phyloP scores from a whole-genome alignment of 1,284 basidiomycete species.

The Phylloboletellus chloephorus region DNA sequence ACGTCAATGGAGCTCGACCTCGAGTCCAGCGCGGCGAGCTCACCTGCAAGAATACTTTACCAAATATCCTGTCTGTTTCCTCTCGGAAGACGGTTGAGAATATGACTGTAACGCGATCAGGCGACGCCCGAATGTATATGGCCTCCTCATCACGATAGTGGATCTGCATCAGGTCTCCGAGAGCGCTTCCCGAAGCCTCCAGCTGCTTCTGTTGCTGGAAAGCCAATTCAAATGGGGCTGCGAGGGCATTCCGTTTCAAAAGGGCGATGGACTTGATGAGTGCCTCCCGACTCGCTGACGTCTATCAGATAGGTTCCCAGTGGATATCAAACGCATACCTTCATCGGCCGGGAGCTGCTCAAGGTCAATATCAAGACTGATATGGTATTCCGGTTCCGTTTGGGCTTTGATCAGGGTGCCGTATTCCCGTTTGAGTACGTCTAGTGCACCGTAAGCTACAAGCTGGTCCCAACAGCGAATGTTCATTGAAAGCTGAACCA shows the following conservation, averaged over 20 bases:
- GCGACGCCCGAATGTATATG: constrained; percentile 90
- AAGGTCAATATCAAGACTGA: constrained; percentile 84
- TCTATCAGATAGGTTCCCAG: constrained; percentile 3
- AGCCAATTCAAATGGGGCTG: constrained; percentile 90
- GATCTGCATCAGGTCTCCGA: constrained; percentile 86
- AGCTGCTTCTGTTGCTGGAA: constrained; percentile 86
- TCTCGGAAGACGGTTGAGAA: constrained; percentile 97
- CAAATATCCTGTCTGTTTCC: constrained; percentile 96
- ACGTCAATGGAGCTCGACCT: constrained; percentile 2
- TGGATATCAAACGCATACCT: constrained; percentile 50
- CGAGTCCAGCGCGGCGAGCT: constrained; percentile 18
- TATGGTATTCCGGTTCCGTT: constrained; percentile 83
- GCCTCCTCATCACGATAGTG: constrained; percentile 97
- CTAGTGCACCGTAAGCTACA: constrained; percentile 79
- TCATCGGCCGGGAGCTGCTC: constrained; percentile 75
- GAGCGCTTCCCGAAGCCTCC: constrained; percentile 60
- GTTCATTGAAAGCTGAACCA: constrained; percentile 88
- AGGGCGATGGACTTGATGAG: constrained; percentile 82
- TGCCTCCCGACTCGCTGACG: constrained; percentile 68
- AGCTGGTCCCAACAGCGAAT: constrained; percentile 97
- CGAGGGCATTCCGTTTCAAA: constrained; percentile 91
- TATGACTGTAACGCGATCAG: constrained; percentile 96
- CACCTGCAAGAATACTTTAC: constrained; percentile 96
- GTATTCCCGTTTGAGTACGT: constrained; percentile 83
- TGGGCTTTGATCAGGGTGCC: constrained; percentile 60